These are phyloP conservation scores for Torulaspora quercuum DNA, from an alignment of 805 yeast species.

Conservation along the genomic window DNA sequence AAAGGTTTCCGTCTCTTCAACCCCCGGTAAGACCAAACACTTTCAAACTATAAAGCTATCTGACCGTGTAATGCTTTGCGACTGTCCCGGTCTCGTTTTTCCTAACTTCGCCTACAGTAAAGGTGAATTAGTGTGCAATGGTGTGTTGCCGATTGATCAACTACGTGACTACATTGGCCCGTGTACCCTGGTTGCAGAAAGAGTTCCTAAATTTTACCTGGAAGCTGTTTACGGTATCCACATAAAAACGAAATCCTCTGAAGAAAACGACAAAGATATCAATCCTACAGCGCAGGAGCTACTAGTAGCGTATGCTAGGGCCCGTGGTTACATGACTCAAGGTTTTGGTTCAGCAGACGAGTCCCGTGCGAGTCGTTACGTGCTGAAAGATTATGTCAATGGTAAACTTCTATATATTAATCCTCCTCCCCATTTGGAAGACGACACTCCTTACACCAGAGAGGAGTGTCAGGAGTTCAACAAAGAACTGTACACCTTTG, in stretches of 20 bases:
- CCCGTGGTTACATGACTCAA: conserved; percentile 96
- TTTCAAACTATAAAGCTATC: conserved; percentile 92
- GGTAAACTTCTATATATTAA: conserved; percentile 81
- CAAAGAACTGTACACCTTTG: conserved; percentile 63
- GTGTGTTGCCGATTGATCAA: conserved; percentile 98
- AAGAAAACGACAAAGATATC: conserved; percentile 83
- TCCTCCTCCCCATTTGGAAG: conserved; percentile 78
- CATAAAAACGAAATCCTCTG: conserved; percentile 66
- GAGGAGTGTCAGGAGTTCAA: conserved; percentile 67
- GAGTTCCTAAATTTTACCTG: conserved; percentile 82
- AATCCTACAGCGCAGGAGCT: conserved; percentile 83
- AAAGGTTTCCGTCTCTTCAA: conserved; percentile 95
- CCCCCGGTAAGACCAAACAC: conserved; percentile 99
- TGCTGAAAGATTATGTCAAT: conserved; percentile 89
- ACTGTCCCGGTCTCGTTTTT: conserved; percentile 98
- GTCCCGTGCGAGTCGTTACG: conserved; percentile 86
- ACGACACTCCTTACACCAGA: conserved; percentile 48
- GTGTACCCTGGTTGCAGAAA: conserved; percentile 72
- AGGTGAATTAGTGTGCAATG: conserved; percentile 95
- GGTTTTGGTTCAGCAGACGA: conserved; percentile 97
- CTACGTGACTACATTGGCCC: conserved; percentile 91
- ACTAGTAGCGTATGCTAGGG: conserved; percentile 87
- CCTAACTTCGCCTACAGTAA: conserved; percentile 96
- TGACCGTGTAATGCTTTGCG: conserved; percentile 81
- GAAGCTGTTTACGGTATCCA: conserved; percentile 94